Base-by-base conservation (phyloP, 257 asterid species). In the Plantago ovata region DNA sequence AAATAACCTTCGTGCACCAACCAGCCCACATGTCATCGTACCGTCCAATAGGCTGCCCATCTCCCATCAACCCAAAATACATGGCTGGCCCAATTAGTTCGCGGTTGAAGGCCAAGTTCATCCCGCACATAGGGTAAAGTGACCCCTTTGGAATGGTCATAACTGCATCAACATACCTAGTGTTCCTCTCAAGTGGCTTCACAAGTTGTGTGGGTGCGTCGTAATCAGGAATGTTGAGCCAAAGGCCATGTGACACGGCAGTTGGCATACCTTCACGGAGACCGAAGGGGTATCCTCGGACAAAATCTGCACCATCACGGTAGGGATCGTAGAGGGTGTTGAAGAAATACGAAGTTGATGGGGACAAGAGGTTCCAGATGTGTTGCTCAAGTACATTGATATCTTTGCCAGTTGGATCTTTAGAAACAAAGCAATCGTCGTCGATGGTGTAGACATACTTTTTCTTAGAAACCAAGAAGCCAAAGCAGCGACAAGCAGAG, bases 21-120 rank as follows among this genome's bases (percentile, higher is more conserved):
- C 84, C 84, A 48, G 81, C 84, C 81, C 81, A 75, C 84, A 78
- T 78, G 10, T 78, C 84, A 16, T 78, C 84, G 38, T 78, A 78
- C 54, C 84, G 39, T 5, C 81, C 81, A 13, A 78, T 78, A 24
- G 85, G 85, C 61, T 79, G 84, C 28, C 84, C 81, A 56, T 79
- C 84, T 9, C 84, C 84, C 84, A 79, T 79, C 46, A 79, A 77
- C 45, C 81, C 85, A 11, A 79, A 79, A 16, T 75, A 79, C 81
- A 79, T 79, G 32, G 85, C 85, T 2, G 85, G 79, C 28, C 81
- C 81, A 16, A 79, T 79, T 38, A 79, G 79, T 1, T 79, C 85
- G 22, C 81, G 58, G 64, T 75, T 38, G 62, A 79, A 79, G 0
- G 59, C 85, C 22, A 79, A 79, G 62, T 79, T 79, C 85, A 79